Evolutionary conservation across 2,329 filamentous ascomycete species (phyloP).

Genomic region (Diplodia corticola): DNA sequence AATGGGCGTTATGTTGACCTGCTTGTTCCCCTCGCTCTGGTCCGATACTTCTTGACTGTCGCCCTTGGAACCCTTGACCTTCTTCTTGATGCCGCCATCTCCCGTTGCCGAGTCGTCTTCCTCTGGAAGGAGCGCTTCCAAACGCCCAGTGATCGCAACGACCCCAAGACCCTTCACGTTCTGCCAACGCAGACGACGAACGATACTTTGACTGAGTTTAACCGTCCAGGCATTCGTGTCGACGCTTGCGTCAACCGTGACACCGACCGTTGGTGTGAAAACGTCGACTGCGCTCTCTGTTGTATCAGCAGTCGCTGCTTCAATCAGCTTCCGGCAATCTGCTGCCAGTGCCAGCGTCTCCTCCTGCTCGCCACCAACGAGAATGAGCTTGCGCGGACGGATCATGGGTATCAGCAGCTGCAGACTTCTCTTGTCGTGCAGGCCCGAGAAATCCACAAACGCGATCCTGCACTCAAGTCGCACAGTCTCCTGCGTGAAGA

Average conservation of each 20-base stretch:
- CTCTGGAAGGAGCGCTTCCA: slow-evolving; percentile 51
- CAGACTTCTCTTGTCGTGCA: slow-evolving; percentile 90
- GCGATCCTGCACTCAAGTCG: slow-evolving; percentile 73
- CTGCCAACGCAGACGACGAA: slow-evolving; percentile 91
- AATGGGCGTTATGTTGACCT: slow-evolving; percentile 44
- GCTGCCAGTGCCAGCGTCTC: slow-evolving; percentile 74
- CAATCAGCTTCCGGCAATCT: slow-evolving; percentile 71
- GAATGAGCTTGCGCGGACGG: slow-evolving; percentile 87
- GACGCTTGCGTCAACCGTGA: slow-evolving; percentile 82
- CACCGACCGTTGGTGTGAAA: slow-evolving; percentile 76
- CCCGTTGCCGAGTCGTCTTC: slow-evolving; percentile 43
- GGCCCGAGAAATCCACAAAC: slow-evolving; percentile 86
- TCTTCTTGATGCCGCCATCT: slow-evolving; percentile 47
- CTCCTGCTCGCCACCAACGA: slow-evolving; percentile 76
- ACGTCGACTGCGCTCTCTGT: slow-evolving; percentile 62
- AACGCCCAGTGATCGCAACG: slow-evolving; percentile 81
- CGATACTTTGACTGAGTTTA: slow-evolving; percentile 79
- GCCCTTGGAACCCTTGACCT: slow-evolving; percentile 52
- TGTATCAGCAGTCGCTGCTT: slow-evolving; percentile 47
- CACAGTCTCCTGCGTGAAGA: slow-evolving; percentile 64
- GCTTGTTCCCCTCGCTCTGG: slow-evolving; percentile 47
- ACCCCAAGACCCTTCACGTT: slow-evolving; percentile 86
- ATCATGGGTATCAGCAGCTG: slow-evolving; percentile 95
- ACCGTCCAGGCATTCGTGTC: slow-evolving; percentile 98
- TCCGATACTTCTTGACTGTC: slow-evolving; percentile 44